These are phyloP conservation scores for Penicillium glabrum DNA, from an alignment of 2,329 filamentous ascomycete genomes.

Conservation along the genomic window DNA sequence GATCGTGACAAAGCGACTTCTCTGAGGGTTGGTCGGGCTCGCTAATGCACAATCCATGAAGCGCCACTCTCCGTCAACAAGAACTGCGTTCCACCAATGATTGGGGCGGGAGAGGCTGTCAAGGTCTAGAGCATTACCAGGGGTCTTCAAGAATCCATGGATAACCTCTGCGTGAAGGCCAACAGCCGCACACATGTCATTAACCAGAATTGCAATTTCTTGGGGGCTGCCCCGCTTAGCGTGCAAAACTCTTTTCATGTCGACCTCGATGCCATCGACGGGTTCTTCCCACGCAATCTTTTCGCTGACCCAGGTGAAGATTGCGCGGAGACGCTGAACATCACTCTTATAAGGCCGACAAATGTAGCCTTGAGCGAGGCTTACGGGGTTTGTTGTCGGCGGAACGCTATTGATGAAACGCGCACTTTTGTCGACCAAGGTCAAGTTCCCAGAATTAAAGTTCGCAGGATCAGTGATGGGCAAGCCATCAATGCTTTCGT, in stretches of 20 bases:
- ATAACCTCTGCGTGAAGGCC: conserved; percentile 86
- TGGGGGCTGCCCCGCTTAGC: conserved; percentile 80
- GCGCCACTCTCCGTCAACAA: conserved; percentile 93
- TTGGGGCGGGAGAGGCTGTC: conserved; percentile 83
- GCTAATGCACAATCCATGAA: conserved; percentile 93
- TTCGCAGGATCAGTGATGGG: conserved; percentile 81
- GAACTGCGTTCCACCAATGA: conserved; percentile 95
- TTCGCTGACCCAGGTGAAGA: conserved; percentile 97
- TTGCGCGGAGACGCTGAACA: conserved; percentile 86
- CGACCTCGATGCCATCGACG: conserved; percentile 73
- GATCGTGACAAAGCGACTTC: conserved; percentile 72
- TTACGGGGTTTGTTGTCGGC: conserved; percentile 75
- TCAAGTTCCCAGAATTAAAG: conserved; percentile 76
- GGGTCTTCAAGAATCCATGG: conserved; percentile 84
- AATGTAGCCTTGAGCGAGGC: conserved; percentile 84
- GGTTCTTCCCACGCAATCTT: conserved; percentile 95
- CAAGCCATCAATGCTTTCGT: conserved; percentile 82
- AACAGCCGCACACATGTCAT: conserved; percentile 90
- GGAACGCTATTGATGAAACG: conserved; percentile 85
- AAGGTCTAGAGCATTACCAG: conserved; percentile 78
- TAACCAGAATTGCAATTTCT: conserved; percentile 83
- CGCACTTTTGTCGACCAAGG: conserved; percentile 91
- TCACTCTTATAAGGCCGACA: conserved; percentile 94
- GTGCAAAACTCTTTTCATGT: conserved; percentile 80
- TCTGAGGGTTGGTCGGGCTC: conserved; percentile 82